Conservation (phyloP, 106 monocot genomes). For the Phalaenopsis equestris region DNA sequence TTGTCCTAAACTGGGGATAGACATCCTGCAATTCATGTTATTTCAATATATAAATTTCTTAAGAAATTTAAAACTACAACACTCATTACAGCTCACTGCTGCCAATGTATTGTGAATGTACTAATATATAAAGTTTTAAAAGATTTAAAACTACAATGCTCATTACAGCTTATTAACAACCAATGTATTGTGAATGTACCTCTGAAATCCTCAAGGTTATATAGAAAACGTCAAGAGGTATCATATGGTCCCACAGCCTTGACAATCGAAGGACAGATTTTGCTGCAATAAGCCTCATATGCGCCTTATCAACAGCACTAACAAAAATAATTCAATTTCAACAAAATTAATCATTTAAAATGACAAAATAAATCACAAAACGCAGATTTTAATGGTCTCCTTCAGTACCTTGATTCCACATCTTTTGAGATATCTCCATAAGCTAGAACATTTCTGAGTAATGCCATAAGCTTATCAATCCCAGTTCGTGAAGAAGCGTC, state of each 20-base stretch:
- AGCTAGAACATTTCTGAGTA: conserved; percentile 62
- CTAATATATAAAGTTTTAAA: not conserved
- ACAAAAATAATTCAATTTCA: conserved; percentile 10
- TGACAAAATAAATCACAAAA: not conserved
- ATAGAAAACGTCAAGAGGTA: conserved; percentile 78
- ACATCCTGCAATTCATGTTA: conserved; percentile 33
- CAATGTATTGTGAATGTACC: conserved; percentile 27
- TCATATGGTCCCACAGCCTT: conserved; percentile 84
- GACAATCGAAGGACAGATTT: conserved; percentile 96
- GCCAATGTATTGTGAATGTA: too few species aligned
- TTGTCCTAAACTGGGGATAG: conserved; percentile 56
- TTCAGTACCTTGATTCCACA: conserved; percentile 70
- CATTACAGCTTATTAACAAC: not conserved
- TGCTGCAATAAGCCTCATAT: conserved; percentile 80
- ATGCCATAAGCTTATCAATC: conserved; percentile 71
- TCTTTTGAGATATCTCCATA: conserved; percentile 71
- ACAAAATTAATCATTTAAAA: not conserved
- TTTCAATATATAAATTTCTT: not conserved
- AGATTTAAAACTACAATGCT: not conserved
- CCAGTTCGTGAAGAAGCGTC: conserved; percentile 78
- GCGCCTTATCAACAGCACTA: conserved; percentile 80
- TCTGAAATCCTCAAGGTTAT: conserved; percentile 74
- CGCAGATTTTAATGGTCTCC: not conserved
- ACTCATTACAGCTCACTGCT: not conserved
- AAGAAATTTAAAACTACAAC: not conserved